Conservation (phyloP, 441 rosid genomes). For the Viola pubescens region DNA sequence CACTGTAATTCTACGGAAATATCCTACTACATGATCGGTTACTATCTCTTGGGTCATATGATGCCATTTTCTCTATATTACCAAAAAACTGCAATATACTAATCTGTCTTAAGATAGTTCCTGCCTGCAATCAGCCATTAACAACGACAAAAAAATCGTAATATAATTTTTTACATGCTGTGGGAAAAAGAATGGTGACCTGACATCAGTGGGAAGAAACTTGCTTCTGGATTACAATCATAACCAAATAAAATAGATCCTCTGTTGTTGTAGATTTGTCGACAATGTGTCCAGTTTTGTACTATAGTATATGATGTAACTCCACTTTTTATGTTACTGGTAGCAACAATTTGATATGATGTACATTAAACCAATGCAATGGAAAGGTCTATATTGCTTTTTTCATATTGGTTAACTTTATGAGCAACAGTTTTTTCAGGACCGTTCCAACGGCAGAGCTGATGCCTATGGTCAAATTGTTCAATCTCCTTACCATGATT, state of each 20-base stretch:
- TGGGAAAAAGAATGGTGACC: slow-evolving; percentile 1
- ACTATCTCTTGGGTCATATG: background rate
- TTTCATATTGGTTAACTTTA: slow-evolving; percentile 22
- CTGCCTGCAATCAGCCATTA: slow-evolving; percentile 1
- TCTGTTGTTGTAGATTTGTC: background rate
- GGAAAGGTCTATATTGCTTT: background rate
- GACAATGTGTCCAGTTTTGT: background rate
- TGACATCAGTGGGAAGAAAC: background rate
- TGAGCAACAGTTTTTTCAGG: slow-evolving; percentile 69
- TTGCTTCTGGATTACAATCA: background rate
- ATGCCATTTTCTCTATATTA: background rate
- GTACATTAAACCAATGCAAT: background rate
- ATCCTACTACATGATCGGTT: background rate
- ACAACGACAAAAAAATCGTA: background rate
- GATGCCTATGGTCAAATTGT: slow-evolving; percentile 49
- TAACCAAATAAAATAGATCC: background rate
- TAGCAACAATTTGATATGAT: background rate
- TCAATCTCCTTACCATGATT: slow-evolving; percentile 53
- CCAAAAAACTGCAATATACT: background rate
- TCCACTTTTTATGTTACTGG: background rate
- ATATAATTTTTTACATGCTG: background rate
- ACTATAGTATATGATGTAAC: background rate
- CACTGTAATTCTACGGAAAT: too few relatives aligned
- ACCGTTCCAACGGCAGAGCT: slow-evolving; percentile 47
- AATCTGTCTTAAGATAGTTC: slow-evolving; percentile 3